Evolutionary conservation across 192 early-diverging fungal genomes (phyloP), one percentile per base, ranked within the genome.

Genomic region (Dissophora globulifera): DNA sequence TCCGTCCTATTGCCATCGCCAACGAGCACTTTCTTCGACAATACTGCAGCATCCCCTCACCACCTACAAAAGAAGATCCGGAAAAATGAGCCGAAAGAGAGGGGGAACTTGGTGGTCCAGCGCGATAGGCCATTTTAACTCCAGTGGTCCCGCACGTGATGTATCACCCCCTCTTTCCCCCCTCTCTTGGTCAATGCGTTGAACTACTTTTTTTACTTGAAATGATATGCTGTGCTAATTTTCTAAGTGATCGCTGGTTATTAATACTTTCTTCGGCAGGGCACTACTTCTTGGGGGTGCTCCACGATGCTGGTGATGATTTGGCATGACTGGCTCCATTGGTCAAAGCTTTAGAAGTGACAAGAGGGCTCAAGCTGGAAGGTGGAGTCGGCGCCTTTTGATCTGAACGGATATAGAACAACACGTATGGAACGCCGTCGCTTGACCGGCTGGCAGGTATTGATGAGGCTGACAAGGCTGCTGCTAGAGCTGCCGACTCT

Each of bases 361-460:
- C 38, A 23, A 9, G 42, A 32, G 20, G 52, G 6, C 40, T 59
- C 4, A 62, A 42, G 15, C 49, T 47, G 2, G 51, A 32, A 4
- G 50, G 6, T 38, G 35, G 35, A 38, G 35, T 38, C 22, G 58
- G 33, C 1, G 32, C 25, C 58, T 67, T 76, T 31, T 66, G 72
- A 52, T 76, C 72, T 7, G 69, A 52, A 22, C 81, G 79, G 62
- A 86, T 81, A 67, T 87, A 95, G 62, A 95, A 93, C 62, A 95
- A 81, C 72, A 95, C 88, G 63, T 95, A 95, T 15, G 93, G 82
- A 26, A 89, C 85, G 19, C 88, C 79, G 56, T 90, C 92, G 50
- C 78, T 64, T n/a, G 79, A 54, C 29, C 35, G 53, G n/a, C 45
- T 76, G 8, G 58, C 67, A 20, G 67, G 22, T 40, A 70, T 55